phyloP scores from a whole-genome alignment of 2,329 filamentous ascomycete genomes.

The Davidsoniella neocaledoniae region DNA sequence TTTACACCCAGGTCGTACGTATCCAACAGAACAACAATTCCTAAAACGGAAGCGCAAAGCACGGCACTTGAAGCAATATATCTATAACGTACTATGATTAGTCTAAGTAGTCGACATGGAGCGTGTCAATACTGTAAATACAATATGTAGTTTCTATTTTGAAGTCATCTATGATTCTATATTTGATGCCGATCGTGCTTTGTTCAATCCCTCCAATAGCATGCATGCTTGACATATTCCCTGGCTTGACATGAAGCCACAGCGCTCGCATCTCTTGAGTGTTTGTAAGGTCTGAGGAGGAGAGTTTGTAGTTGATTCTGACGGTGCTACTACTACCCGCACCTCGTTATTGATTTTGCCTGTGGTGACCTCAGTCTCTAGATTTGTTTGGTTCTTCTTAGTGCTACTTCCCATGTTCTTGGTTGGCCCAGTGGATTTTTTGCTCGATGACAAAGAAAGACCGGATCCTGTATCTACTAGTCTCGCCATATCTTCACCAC shows the following conservation, averaged over 20 bases:
- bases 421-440: neutral
- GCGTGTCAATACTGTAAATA: too few species aligned
- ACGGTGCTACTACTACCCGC: too few species aligned
- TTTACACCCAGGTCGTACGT: too few species aligned
- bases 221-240: conserved; percentile 85
- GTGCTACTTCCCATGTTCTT: conserved; percentile 12
- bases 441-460: neutral
- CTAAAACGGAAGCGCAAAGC: too few species aligned
- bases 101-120: too few species aligned
- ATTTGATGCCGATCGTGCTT: conserved; percentile 31
- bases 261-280: conserved; percentile 68
- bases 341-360: neutral
- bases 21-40: too few species aligned
- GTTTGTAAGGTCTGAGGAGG: conserved; percentile 39
- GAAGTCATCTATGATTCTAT: too few species aligned
- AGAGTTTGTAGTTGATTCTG: neutral
- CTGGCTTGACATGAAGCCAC: conserved; percentile 93
- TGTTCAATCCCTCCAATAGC: conserved; percentile 79
- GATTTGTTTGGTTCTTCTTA: neutral
- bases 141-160: too few species aligned
- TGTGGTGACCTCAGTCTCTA: neutral
- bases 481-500: conserved; percentile 88
- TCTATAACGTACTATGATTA: too few species aligned
- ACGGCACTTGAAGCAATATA: too few species aligned
- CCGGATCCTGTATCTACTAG: conserved; percentile 34